phyloP scores from a whole-genome alignment of 352 stramenopile genomes.

The Thraustochytrium sp. region DNA sequence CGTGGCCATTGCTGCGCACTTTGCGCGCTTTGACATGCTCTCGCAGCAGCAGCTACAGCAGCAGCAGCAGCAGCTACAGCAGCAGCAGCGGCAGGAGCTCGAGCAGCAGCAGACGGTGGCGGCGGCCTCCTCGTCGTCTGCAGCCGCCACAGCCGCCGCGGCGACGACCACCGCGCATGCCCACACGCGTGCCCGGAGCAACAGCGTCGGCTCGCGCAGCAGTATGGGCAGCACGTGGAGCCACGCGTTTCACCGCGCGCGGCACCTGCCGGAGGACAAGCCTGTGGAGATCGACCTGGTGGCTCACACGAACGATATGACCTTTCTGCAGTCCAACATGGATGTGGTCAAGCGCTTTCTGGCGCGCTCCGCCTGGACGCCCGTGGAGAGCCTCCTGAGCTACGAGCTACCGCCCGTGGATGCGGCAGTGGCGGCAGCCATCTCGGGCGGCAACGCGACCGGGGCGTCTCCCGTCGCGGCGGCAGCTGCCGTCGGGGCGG shows the following conservation, averaged over 20 bases:
- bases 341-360: neutral
- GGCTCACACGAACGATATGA: neutral
- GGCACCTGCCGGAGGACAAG: constrained; percentile 20
- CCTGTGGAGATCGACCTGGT: constrained; percentile 3
- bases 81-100: too few species aligned
- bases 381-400: neutral
- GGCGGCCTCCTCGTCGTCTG: neutral
- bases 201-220: neutral
- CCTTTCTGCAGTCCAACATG: constrained; percentile 9
- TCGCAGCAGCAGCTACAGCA: neutral
- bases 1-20: constrained; percentile 30
- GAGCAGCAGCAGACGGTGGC: too few species aligned
- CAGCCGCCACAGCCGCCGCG: neutral
- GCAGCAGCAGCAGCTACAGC: neutral
- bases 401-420: neutral
- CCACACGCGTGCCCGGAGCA: neutral
- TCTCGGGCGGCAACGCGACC: too few species aligned
- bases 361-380: neutral
- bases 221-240: neutral
- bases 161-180: neutral
- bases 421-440: too few species aligned
- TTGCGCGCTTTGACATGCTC: neutral
- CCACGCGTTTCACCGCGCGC: neutral
- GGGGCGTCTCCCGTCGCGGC: too few species aligned
- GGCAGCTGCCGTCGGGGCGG: too few species aligned